Base-by-base conservation (phyloP, 1,139 yeast genomes). In the Nakaseomyces uthaithaninus region DNA sequence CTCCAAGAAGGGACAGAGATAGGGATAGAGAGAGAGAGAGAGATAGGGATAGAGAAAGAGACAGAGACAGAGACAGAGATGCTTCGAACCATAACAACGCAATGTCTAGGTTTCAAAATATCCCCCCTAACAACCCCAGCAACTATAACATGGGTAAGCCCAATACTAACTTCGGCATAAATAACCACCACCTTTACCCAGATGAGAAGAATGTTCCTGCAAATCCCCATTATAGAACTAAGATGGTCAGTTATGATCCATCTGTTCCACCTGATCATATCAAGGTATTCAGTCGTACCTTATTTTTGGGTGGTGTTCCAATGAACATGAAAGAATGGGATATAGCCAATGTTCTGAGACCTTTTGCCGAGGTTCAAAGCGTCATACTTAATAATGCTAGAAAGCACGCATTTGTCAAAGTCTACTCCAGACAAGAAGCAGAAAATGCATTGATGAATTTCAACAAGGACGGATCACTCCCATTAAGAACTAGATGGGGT, bases 331-430 rank as follows among this genome's bases (percentile, higher is more conserved):
- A 75, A 49, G 94, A 89, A 54, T 66, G 69, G 44, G 82, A 80
- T 42, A 69, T 91, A 37, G 74, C 80, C 3, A 67, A 72, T 20
- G 74, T 75, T 9, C 71, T 91, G 52, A 75, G 80, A 56, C 94
- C 95, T n/a, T 83, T 69, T 59, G 96, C 94, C n/a, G 93, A 83
- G 55, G 94, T 89, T 18, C 98, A 91, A 65, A 81, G 94, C 46
- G 83, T 86, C 28, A 85, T 89, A 41, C 68, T 87, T 55, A 86
- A 89, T 65, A 75, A 77, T 51, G 94, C 86, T 52, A 79, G 94
- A 65, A 85, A 83, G 54, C 97, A 91, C 64, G 98, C 97, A 0
- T 91, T 91, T 59, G 94, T 89, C 39, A 91, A 91, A 63, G 93
- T 89, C n/a, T 86, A 83, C 59, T 84, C 94, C n/a, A 77, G 98